Evolutionary conservation across 306 rosid genomes (phyloP).

Genomic region (Pterocarpus santalinus): DNA sequence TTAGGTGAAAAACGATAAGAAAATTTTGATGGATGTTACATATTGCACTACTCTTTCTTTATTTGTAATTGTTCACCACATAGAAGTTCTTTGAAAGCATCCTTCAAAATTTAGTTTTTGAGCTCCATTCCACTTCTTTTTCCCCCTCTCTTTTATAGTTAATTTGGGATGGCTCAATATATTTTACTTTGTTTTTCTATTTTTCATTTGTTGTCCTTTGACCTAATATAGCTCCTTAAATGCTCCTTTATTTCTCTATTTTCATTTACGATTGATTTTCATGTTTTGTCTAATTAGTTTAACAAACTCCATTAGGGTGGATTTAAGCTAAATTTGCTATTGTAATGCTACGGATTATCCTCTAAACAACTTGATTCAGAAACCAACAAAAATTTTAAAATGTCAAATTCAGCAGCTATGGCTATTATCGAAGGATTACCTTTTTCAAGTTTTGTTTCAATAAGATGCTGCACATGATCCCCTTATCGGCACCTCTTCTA

Average conservation of each 20-base stretch:
- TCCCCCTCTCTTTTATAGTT: background rate
- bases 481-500: background rate
- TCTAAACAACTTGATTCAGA: no score
- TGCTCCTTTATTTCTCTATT: background rate
- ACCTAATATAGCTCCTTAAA: constrained; percentile 5
- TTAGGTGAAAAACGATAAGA: no score
- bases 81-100: no score
- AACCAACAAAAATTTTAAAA: no score
- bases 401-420: no score
- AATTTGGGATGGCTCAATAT: constrained; percentile 7
- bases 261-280: background rate
- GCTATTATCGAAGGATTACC: background rate
- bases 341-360: no score
- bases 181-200: background rate
- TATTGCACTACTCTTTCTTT: no score
- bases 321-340: background rate
- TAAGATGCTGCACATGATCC: background rate
- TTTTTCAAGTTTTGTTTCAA: constrained; percentile 13
- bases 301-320: background rate
- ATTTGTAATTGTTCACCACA: no score
- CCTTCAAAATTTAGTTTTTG: background rate
- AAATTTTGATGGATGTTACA: no score
- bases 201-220: constrained; percentile 15
- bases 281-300: background rate
- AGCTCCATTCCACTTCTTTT: background rate